A percentile compares a stretch with the other conserved stretches of the same genome.
Evolutionary conservation across 2,329 filamentous ascomycete genomes (phyloP).

Genomic region (Paecilomyces fulvus): DNA sequence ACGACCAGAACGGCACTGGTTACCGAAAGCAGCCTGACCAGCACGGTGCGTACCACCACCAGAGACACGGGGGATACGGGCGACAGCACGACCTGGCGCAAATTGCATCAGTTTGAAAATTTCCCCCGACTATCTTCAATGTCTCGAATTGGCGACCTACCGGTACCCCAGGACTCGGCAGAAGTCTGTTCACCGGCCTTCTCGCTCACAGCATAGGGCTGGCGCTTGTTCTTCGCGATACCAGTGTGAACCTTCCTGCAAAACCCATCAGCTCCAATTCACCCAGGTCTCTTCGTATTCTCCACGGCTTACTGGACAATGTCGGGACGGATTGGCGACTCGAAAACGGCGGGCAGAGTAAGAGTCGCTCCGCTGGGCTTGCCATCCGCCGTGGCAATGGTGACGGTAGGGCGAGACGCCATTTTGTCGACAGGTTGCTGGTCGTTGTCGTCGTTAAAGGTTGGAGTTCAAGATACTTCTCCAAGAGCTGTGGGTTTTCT

Average conservation of each 20-base stretch:
- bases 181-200: conserved; percentile 99
- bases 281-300: neutral
- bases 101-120: conserved; percentile 7
- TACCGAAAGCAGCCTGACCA: conserved; percentile 99
- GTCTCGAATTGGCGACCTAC: conserved; percentile 49
- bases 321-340: conserved; percentile 93
- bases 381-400: conserved; percentile 95
- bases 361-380: conserved; percentile 80
- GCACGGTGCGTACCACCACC: conserved; percentile 99
- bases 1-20: conserved; percentile 99
- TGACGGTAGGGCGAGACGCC: conserved; percentile 95
- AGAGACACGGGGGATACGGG: conserved; percentile 99
- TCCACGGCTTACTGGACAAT: conserved; percentile 75
- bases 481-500: conserved; percentile 35
- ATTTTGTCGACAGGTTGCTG: conserved; percentile 48
- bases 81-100: conserved; percentile 84
- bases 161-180: conserved; percentile 99
- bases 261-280: conserved; percentile 23
- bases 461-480: conserved; percentile 26
- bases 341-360: conserved; percentile 94
- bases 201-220: conserved; percentile 99
- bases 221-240: conserved; percentile 99
- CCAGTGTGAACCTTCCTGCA: conserved; percentile 77
- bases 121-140: conserved; percentile 7
- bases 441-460: conserved; percentile 30